These are phyloP conservation scores for Penicillium canescens DNA, from an alignment of 495 filamentous ascomycete genomes.

Conservation along the genomic window DNA sequence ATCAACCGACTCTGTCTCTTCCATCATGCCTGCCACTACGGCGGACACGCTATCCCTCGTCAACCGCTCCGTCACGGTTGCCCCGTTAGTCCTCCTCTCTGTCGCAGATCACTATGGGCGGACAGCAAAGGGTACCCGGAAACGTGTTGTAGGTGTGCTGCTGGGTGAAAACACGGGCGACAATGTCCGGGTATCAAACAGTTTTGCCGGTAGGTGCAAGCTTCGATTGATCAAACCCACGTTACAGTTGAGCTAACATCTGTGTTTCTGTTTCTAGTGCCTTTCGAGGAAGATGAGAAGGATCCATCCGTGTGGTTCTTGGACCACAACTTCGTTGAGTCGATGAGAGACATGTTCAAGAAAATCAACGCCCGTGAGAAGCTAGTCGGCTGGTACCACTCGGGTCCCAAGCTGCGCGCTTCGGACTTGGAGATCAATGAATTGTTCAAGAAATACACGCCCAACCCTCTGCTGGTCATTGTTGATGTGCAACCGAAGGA, in stretches of 20 bases:
- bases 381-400: conserved; percentile 99
- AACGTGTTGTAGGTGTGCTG: conserved; percentile 94
- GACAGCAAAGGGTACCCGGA: conserved; percentile 82
- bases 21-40: conserved; percentile 88
- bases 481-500: conserved; percentile 99
- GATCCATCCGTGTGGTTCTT: conserved; percentile 99
- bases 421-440: conserved; percentile 99
- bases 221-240: conserved; percentile 7
- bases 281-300: conserved; percentile 98
- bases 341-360: conserved; percentile 99
- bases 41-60: conserved; percentile 92
- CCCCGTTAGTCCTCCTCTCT: conserved; percentile 95
- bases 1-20: conserved; percentile 11
- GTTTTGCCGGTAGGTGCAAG: conserved; percentile 80
- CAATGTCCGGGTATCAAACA: conserved; percentile 96
- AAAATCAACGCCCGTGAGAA: conserved; percentile 99
- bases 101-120: conserved; percentile 98
- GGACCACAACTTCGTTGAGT: conserved; percentile 98
- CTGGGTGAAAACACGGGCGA: conserved; percentile 94
- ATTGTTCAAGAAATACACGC: conserved; percentile 98
- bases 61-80: conserved; percentile 91
- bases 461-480: conserved; percentile 94
- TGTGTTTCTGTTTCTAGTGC: conserved; percentile 57
- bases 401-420: conserved; percentile 92
- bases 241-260: conserved; percentile 16